These are phyloP conservation scores for Phytophthora citricola DNA, from an alignment of 352 stramenopile genomes.

Conservation along the genomic window DNA sequence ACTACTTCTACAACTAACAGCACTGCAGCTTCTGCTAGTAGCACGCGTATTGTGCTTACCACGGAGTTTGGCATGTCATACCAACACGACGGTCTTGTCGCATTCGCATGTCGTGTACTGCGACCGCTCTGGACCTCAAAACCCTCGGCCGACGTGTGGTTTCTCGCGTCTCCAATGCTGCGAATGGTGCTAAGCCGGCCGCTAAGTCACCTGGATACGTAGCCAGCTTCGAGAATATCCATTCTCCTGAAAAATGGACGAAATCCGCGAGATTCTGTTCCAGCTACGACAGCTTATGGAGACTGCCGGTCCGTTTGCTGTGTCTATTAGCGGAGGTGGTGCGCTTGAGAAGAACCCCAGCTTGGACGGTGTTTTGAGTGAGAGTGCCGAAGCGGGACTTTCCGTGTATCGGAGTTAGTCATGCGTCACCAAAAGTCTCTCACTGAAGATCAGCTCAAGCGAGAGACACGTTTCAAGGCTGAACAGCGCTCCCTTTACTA, in stretches of 20 bases:
- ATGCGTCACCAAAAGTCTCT: constrained; percentile 77
- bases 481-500: constrained; percentile 87
- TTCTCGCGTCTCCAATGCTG: constrained; percentile 25
- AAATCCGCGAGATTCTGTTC: constrained; percentile 84
- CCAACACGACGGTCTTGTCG: constrained; percentile 84
- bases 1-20: constrained; percentile 34
- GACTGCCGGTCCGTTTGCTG: constrained; percentile 71
- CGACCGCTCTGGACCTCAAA: constrained; percentile 75
- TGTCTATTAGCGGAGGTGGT: constrained; percentile 74
- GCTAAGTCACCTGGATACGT: constrained; percentile 28
- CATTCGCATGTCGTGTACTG: constrained; percentile 84
- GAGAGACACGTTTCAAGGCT: constrained; percentile 79
- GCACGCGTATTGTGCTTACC: constrained; percentile 83
- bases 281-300: constrained; percentile 87
- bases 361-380: constrained; percentile 45
- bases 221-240: constrained; percentile 48
- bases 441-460: constrained; percentile 75
- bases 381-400: constrained; percentile 49
- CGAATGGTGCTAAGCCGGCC: constrained; percentile 29
- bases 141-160: constrained; percentile 57
- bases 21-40: constrained; percentile 30
- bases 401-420: constrained; percentile 74
- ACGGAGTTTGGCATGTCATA: constrained; percentile 90
- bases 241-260: constrained; percentile 65
- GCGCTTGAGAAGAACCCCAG: constrained; percentile 62